Evolutionary conservation across 176 grass and related monocot genomes (phyloP).

Genomic region (Canna indica): DNA sequence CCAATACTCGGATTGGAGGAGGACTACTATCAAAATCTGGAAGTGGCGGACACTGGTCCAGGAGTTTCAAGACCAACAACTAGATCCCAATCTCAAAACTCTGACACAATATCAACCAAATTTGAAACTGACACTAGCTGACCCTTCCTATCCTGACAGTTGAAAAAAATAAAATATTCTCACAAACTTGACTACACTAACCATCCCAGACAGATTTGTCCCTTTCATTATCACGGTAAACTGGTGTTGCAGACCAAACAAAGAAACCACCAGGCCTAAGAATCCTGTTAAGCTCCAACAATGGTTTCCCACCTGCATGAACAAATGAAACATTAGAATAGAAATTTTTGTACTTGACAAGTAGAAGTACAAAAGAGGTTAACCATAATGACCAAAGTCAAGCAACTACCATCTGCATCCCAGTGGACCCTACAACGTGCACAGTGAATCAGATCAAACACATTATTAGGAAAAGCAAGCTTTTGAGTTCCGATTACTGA

Average conservation of each 20-base stretch:
- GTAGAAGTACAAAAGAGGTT: background rate
- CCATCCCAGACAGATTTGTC: slow-evolving; percentile 71
- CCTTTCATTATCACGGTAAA: slow-evolving; percentile 59
- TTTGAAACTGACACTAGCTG: background rate
- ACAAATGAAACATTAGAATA: background rate
- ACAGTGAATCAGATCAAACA: slow-evolving; percentile 83
- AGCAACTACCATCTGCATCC: slow-evolving; percentile 66
- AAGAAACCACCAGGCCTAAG: slow-evolving; percentile 89
- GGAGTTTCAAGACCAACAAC: no score
- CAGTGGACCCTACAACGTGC: slow-evolving; percentile 90
- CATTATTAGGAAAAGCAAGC: slow-evolving; percentile 85
- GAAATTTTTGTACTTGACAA: background rate
- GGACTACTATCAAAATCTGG: no score
- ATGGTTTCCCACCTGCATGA: slow-evolving; percentile 60
- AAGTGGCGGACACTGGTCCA: no score
- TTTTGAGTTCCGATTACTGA: slow-evolving; percentile 82
- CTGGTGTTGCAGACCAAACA: slow-evolving; percentile 91
- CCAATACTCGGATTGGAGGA: no score
- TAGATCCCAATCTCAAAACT: no score
- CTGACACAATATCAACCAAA: background rate
- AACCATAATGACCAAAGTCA: slow-evolving; percentile 16
- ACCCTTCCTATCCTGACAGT: background rate
- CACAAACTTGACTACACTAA: slow-evolving; percentile 20
- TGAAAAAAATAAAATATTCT: background rate
- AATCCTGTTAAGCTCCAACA: slow-evolving; percentile 86